phyloP scores from a whole-genome alignment of 1,284 basidiomycete genomes.

The Sanghuangporus weigelae region DNA sequence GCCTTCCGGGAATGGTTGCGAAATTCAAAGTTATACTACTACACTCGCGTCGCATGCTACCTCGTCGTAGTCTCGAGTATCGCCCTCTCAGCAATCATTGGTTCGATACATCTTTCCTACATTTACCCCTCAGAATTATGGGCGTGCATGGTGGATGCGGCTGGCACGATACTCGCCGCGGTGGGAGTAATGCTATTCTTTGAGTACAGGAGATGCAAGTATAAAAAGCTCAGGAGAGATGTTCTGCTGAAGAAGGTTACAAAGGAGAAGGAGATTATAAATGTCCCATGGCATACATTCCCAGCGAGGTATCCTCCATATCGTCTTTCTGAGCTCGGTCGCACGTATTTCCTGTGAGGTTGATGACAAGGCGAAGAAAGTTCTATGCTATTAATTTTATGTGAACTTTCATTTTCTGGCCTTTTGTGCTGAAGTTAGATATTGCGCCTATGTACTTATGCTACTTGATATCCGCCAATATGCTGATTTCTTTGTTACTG shows the following conservation, averaged over 20 bases:
- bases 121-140: neutral
- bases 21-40: neutral
- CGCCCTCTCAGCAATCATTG: neutral
- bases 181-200: neutral
- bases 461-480: too few relatives aligned
- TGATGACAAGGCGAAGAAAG: neutral
- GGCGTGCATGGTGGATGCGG: neutral
- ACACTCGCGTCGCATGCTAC: neutral
- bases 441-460: too few relatives aligned
- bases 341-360: neutral
- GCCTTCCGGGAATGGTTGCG: slow-evolving; percentile 13
- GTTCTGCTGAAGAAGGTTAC: neutral
- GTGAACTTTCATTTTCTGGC: neutral
- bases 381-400: neutral
- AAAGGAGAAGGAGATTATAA: neutral
- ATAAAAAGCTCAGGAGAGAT: neutral
- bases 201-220: neutral
- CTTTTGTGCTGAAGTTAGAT: too few relatives aligned
- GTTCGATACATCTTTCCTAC: neutral
- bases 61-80: neutral
- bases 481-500: too few relatives aligned
- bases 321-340: neutral
- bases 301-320: neutral
- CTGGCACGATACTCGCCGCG: neutral
- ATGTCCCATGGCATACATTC: neutral